Evolutionary conservation across 1,284 basidiomycete genomes (phyloP).

Genomic region (Trichosporon asahii): DNA sequence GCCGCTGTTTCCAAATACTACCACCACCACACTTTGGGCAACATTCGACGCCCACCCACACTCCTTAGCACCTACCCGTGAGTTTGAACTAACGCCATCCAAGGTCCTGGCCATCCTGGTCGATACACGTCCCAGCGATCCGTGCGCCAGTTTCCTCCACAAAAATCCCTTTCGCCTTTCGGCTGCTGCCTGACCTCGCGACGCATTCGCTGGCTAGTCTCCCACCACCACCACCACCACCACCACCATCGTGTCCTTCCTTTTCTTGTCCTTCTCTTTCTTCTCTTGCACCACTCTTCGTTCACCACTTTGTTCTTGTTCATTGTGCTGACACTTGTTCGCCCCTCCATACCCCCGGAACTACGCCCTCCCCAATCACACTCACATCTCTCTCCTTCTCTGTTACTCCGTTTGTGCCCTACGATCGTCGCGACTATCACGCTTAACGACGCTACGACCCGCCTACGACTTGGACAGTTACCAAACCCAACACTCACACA

Average conservation of each 20-base stretch:
- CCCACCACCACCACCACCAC: neutral
- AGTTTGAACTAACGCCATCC: neutral
- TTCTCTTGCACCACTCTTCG: constrained; percentile 1
- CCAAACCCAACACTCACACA: neutral
- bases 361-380: neutral
- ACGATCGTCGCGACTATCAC: neutral
- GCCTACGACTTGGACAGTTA: neutral
- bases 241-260: neutral
- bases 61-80: constrained; percentile 12
- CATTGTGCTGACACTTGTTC: neutral
- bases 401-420: neutral
- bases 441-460: neutral
- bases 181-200: neutral
- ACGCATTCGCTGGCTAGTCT: neutral
- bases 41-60: constrained; percentile 10
- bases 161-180: neutral
- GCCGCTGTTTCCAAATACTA: constrained; percentile 3
- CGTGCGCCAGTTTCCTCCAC: neutral
- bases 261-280: constrained; percentile 12
- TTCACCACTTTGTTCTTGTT: constrained; percentile 2
- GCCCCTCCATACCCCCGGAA: too few relatives aligned
- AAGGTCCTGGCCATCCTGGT: neutral
- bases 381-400: neutral
- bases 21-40: constrained; percentile 13
- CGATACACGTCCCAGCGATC: neutral